These are phyloP conservation scores for Actinomucor elegans DNA, from an alignment of 371 early-diverging fungal species.

Conservation along the genomic window DNA sequence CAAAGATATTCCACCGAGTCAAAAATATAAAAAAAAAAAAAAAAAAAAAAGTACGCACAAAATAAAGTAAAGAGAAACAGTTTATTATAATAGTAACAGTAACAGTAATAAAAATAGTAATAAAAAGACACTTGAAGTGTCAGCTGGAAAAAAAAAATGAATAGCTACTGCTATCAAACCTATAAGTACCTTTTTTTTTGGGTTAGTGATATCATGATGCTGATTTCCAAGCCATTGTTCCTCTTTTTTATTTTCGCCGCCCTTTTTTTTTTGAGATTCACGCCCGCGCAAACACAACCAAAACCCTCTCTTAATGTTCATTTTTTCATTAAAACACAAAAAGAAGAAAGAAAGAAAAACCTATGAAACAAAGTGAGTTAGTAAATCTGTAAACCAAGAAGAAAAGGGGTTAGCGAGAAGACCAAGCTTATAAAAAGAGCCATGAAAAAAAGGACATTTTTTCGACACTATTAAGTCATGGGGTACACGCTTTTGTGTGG, in stretches of 20 bases:
- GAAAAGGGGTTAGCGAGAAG: conserved; percentile 22
- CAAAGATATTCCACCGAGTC: conserved; percentile 12
- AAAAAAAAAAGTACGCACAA: too few relatives aligned
- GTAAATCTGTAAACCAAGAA: conserved; percentile 18
- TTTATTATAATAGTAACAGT: neutral
- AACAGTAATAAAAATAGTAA: too few relatives aligned
- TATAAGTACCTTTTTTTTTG: too few relatives aligned
- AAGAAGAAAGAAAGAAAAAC: conserved; percentile 6
- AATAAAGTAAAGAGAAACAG: too few relatives aligned
- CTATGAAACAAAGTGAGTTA: conserved; percentile 15
- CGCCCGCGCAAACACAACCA: too few relatives aligned
- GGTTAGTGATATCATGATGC: too few relatives aligned
- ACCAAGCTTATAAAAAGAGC: conserved; percentile 32
- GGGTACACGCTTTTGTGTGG: conserved; percentile 26
- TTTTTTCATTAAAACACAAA: neutral
- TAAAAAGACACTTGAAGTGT: too few relatives aligned
- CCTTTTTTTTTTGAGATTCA: too few relatives aligned
- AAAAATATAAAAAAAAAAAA: conserved; percentile 8
- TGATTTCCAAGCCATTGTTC: too few relatives aligned
- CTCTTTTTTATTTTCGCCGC: too few relatives aligned
- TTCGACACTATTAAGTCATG: conserved; percentile 34
- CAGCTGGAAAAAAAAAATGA: too few relatives aligned
- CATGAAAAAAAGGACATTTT: conserved; percentile 34
- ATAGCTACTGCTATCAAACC: too few relatives aligned
- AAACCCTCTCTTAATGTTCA: neutral